Base-by-base conservation (phyloP, 2,329 filamentous ascomycete genomes). In the Ascochyta koolunga region DNA sequence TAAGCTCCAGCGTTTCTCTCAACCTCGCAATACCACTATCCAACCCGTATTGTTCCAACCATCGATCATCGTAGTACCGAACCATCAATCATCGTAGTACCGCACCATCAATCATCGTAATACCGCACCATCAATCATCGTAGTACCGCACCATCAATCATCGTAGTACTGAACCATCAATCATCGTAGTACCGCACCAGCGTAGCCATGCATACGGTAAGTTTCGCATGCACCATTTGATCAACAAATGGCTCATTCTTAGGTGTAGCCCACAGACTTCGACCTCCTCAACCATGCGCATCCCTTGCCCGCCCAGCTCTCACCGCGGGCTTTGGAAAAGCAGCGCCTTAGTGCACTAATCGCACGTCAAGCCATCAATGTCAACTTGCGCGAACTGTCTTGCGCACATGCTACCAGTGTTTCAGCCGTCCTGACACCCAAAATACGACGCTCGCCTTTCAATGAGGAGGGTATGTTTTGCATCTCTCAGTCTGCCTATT, bases 371-470 rank as follows among this genome's bases (percentile, higher is more conserved):
- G 15, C 32, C 2, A 46, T 69, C 33, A 39, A 64, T 29, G 35
- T 71, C 8, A 21, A 56, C 4, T 51, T 71, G 8, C 36, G 22
- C 8, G 66, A 63, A 4, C 54, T 70, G 2, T 46, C 55, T 32
- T 54, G 52, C n/a, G 35, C 48, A 15, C 51, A 53, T 24, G 42
- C 44, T 10, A 13, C 32, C 15, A 53, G 59, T 2, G 50, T 57
- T 10, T 24, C 50, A 13, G 54, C 63, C 3, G 53, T 70, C 3
- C 62, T 67, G 45, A 56, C 51, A 39, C 71, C 71, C 2, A 54
- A 61, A 16, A 54, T 67, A 40, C 66, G 69, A 16, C 66, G 67
- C 18, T 64, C 66, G 4, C 37, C 37, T 1, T 51, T 54, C 22
- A 52, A 38, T 13, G 45, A 57, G 3, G 16, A 49, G 32, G 53